These are phyloP conservation scores for Phytophthora sp. DNA, from an alignment of 352 stramenopile species.

Conservation along the genomic window DNA sequence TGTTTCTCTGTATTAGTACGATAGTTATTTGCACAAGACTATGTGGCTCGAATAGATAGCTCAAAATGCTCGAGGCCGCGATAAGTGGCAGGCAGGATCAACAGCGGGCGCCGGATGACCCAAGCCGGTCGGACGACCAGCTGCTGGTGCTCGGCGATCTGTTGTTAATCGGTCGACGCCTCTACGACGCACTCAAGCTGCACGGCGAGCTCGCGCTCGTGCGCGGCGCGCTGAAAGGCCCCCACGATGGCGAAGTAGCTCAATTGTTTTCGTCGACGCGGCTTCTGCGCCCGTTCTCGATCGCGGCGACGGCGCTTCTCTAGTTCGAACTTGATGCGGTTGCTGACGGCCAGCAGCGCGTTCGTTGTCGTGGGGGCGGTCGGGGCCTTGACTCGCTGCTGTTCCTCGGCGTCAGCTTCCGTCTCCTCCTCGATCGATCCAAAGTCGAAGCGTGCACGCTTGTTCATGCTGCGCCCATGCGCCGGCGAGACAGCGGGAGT, in stretches of 20 bases:
- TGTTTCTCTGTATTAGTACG: constrained; percentile 46
- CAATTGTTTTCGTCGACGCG: constrained; percentile 70
- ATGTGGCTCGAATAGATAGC: constrained; percentile 47
- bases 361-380: constrained; percentile 44
- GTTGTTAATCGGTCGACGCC: constrained; percentile 33
- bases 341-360: constrained; percentile 76
- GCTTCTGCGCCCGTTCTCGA: constrained; percentile 49
- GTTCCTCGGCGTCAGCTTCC: constrained; percentile 31
- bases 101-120: constrained; percentile 1
- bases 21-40: constrained; percentile 51
- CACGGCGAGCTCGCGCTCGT: constrained; percentile 61
- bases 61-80: constrained; percentile 35
- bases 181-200: constrained; percentile 47
- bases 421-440: constrained; percentile 28
- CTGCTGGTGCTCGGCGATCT: constrained; percentile 19
- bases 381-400: constrained; percentile 18
- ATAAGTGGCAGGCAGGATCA: constrained; percentile 1
- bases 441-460: constrained; percentile 72
- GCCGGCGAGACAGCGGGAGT: constrained; percentile 74
- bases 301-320: constrained; percentile 61
- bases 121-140: constrained; percentile 12
- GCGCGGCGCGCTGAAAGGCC: constrained; percentile 78
- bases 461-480: constrained; percentile 46
- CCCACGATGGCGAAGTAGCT: constrained; percentile 84
- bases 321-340: constrained; percentile 74